Percentiles rank a stretch among this genome's conserved stretches.
Conservation (phyloP, 164 flowering plant genomes). For the Vitis riparia region DNA sequence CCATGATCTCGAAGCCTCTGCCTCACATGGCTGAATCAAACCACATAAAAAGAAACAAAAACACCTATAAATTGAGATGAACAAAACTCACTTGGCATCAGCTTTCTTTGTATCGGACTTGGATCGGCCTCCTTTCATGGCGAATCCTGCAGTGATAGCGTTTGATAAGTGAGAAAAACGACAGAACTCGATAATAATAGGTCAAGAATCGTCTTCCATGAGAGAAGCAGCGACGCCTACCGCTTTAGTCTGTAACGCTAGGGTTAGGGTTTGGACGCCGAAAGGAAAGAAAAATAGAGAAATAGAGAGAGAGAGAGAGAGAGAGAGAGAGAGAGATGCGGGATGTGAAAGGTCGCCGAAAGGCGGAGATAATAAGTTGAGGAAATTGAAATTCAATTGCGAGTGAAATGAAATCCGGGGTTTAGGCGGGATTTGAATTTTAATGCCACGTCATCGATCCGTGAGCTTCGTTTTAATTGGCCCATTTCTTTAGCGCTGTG, state of each 20-base stretch:
- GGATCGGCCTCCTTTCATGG: slow-evolving; percentile 53
- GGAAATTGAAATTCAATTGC: slow-evolving; percentile 49
- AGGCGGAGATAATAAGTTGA: slow-evolving; percentile 22
- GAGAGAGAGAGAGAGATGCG: not conserved
- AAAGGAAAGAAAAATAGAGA: slow-evolving; percentile 7
- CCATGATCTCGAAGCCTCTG: slow-evolving; percentile 1
- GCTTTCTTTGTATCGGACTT: slow-evolving; percentile 29
- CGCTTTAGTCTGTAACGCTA: not conserved
- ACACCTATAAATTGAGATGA: not conserved
- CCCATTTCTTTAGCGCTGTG: not conserved
- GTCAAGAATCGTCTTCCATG: too few species aligned
- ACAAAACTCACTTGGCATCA: slow-evolving; percentile 30
- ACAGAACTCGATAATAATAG: not conserved
- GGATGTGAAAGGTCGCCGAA: slow-evolving; percentile 7
- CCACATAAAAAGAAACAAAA: not conserved
- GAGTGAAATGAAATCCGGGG: slow-evolving; percentile 32
- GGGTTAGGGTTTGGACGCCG: slow-evolving; percentile 25
- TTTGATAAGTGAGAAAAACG: slow-evolving; percentile 16
- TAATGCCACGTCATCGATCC: slow-evolving; percentile 45
- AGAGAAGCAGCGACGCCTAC: not conserved
- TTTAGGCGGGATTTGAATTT: slow-evolving; percentile 48
- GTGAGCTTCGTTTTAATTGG: slow-evolving; percentile 13
- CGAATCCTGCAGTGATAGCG: slow-evolving; percentile 18
- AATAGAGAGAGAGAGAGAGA: not conserved
- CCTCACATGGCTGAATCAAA: not conserved